Evolutionary conservation across 768 basidiomycete genomes (phyloP), one percentile per base, ranked within the genome.

Genomic region (Suillus ampliporus): DNA sequence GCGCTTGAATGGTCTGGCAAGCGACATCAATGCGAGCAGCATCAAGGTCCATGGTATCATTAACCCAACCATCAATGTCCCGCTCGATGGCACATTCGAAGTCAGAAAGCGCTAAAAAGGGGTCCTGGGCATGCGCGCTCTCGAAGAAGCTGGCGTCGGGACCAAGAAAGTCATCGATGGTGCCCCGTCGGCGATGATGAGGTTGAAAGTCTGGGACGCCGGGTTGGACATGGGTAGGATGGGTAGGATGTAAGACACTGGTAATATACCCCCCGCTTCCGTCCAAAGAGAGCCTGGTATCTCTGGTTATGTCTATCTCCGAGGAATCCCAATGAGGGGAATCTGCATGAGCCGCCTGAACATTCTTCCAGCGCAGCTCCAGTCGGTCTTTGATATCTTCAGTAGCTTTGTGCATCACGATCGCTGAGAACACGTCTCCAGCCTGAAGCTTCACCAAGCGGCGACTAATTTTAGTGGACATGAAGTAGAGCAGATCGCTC

Each of bases 51-150:
- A 51, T 41, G 62, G 73, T 64, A 2, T 40, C 7, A 13, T 52
- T 34, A 13, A 78, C 70, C 80, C 80, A 83, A 26, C 14, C 53
- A 37, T 77, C 73, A 7, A 83, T 66, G 21, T 61, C 61, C 8
- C 69, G 61, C 35, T 71, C 65, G 52, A 81, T 72, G 17, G 71
- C 64, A 13, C 47, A 57, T 64, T 83, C 81, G 41, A 83, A 74
- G 61, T 83, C 82, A 10, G 67, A 74, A 0, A 83, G 71, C 2
- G 73, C 62, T 40, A 67, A 3, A 58, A 56, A 53, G 11, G 67
- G 65, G 3, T 69, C 68, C 0, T 26, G 11, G 5, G 17, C 4
- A 35, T 64, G 69, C 2, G 65, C 62, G 5, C 38, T 44, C 5
- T 57, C 47, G 67, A 72, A 68, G 53, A 71, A 69, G 3, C 17